Base-by-base conservation (phyloP, 2,329 filamentous ascomycete genomes). In the Albifimbria verrucaria region DNA sequence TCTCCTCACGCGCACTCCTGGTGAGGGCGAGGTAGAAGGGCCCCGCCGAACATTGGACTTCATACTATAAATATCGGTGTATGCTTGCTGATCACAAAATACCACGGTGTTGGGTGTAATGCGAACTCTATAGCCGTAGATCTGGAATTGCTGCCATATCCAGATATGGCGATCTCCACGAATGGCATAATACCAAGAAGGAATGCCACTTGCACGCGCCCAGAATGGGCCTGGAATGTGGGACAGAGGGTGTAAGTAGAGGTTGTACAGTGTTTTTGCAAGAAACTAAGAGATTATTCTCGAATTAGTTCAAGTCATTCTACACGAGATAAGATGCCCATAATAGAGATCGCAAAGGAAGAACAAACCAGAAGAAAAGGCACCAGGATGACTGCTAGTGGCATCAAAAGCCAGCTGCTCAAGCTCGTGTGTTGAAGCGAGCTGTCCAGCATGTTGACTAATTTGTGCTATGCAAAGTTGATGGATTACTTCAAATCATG, bases 11-110 rank as follows among this genome's bases (percentile, higher is more conserved):
- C 18, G 6, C 21, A 20, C 22, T 36, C 25, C 24, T n/a, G 25
- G 9, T 25, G 9, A 48, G 18, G 2, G 42, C 48, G 17, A 9
- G n/a, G 21, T 54, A 54, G 48, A 54, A 54, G 6, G 15, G 43
- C 52, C 48, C 18, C 52, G 48, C n/a, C 52, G 52, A 6, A 54
- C 52, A 39, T 54, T 54, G 17, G 52, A 50, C 25, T 51, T 50
- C 25, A 23, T 44, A 7, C 48, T 21, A 23, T 54, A 51, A n/a
- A 54, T 54, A 4, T 39, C 42, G 20, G 49, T 23, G 26, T 42
- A 51, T 7, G 52, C 52, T 20, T 11, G 12, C 4, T 48, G 48
- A 4, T 51, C 52, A 24, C 52, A 42, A 24, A 54, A 54, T 23
- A 54, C 42, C 15, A 54, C 52, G 9, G 44, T 48, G n/a, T 51